Conservation (phyloP, 257 asterid genomes). For the Gardenia jasminoides region DNA sequence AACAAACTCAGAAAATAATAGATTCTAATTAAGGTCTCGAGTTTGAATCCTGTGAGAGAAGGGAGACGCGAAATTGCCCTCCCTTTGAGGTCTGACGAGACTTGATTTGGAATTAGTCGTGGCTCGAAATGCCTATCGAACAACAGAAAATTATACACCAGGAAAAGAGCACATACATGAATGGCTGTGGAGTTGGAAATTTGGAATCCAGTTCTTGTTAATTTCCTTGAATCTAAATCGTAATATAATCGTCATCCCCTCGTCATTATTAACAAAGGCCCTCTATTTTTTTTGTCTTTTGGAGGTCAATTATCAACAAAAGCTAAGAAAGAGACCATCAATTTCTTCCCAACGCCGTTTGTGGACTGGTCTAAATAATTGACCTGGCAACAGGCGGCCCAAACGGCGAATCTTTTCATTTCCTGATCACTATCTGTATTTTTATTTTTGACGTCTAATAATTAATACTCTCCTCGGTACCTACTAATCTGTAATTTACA, state of each 20-base stretch:
- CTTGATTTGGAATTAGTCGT: too few relatives aligned
- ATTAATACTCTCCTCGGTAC: too few relatives aligned
- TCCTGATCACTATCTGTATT: neutral
- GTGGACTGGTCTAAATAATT: neutral
- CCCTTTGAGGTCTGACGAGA: too few relatives aligned
- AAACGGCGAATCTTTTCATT: neutral
- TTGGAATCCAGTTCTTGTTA: neutral
- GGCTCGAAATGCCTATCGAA: too few relatives aligned
- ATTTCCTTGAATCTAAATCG: neutral
- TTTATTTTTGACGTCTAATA: too few relatives aligned
- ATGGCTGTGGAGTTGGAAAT: neutral
- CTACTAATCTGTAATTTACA: too few relatives aligned
- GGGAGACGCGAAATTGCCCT: too few relatives aligned
- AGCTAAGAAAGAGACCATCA: neutral
- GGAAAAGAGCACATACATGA: neutral
- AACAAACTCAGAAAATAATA: neutral
- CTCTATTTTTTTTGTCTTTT: too few relatives aligned
- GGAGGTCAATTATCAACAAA: too few relatives aligned
- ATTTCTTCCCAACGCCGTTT: neutral
- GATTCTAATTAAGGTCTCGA: too few relatives aligned
- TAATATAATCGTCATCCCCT: neutral
- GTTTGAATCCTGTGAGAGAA: too few relatives aligned
- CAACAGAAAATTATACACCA: too few relatives aligned
- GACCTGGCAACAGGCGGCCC: neutral
- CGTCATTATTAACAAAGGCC: conserved; percentile 2